Conservation (phyloP, 805 yeast genomes). For the Saccharomycopsis sp. region DNA sequence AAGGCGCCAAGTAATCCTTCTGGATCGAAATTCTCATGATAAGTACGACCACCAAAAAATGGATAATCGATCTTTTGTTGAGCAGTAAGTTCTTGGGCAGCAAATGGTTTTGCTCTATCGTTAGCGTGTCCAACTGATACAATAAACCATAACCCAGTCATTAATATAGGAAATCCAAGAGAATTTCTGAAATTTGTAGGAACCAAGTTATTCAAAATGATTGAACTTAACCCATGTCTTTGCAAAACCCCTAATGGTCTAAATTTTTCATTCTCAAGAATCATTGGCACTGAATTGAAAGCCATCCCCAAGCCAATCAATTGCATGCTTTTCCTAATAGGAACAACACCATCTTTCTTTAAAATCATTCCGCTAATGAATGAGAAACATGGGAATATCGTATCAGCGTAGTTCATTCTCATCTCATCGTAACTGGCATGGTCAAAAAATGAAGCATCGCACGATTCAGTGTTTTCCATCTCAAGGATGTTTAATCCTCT, state of each 20-base stretch:
- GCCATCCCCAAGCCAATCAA: conserved; percentile 22
- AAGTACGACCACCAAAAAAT: conserved; percentile 24
- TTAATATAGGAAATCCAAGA: conserved; percentile 21
- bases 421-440: conserved; percentile 23
- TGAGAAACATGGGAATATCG: conserved; percentile 24
- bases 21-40: conserved; percentile 29
- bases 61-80: conserved; percentile 28
- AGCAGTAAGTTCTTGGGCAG: conserved; percentile 25
- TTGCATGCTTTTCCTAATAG: conserved; percentile 19
- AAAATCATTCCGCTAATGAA: conserved; percentile 22
- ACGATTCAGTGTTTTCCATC: conserved; percentile 22
- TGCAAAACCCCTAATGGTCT: conserved; percentile 24
- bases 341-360: conserved; percentile 12
- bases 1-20: conserved; percentile 32
- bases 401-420: conserved; percentile 23
- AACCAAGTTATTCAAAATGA: conserved; percentile 17
- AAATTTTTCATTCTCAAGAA: conserved; percentile 18
- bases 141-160: conserved; percentile 26
- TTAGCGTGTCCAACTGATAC: conserved; percentile 25
- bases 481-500: conserved; percentile 23
- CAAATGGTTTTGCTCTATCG: conserved; percentile 26
- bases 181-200: conserved; percentile 3
- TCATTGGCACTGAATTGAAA: conserved; percentile 21
- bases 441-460: conserved; percentile 19
- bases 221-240: conserved; percentile 23